Conservation (phyloP, 768 basidiomycete genomes). For the Rhizopogon rudus region DNA sequence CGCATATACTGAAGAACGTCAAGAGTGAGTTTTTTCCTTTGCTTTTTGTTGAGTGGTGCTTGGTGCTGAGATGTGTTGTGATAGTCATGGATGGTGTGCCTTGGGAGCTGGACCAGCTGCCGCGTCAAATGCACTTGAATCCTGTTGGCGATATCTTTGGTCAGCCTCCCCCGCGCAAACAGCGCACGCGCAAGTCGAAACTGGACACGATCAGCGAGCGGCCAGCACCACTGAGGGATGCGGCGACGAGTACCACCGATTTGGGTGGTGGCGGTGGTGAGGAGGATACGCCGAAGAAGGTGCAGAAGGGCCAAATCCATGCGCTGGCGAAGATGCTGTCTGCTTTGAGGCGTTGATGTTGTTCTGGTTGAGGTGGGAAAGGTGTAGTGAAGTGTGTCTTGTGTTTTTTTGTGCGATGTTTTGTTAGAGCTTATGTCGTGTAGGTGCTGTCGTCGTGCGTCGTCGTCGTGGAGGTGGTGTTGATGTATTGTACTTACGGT, state of each 20-base stretch:
- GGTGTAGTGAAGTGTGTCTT: constrained; percentile 1
- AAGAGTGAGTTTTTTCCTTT: constrained; percentile 56
- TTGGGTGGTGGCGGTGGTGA: constrained; percentile 41
- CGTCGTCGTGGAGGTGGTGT: constrained; percentile 31
- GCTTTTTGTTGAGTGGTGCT: neutral
- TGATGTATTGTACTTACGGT: constrained; percentile 47
- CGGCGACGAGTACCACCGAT: constrained; percentile 73
- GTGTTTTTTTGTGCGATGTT: neutral
- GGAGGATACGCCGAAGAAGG: constrained; percentile 60
- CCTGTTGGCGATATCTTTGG: constrained; percentile 62
- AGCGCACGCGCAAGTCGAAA: constrained; percentile 57
- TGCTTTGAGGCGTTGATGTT: constrained; percentile 56
- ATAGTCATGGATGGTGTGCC: constrained; percentile 75
- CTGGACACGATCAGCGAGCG: constrained; percentile 78
- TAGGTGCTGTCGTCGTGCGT: constrained; percentile 19
- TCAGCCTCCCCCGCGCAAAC: constrained; percentile 51
- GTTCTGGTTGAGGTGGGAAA: neutral
- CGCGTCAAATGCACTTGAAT: constrained; percentile 58
- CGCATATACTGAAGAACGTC: constrained; percentile 59
- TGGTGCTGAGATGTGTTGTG: neutral
- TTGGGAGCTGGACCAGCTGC: constrained; percentile 66
- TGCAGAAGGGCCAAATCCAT: constrained; percentile 87
- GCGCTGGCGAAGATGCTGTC: constrained; percentile 90
- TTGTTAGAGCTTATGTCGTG: constrained; percentile 3
- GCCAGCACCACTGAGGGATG: constrained; percentile 44